phyloP scores from a whole-genome alignment of 2,329 filamentous ascomycete species.

The Penicillium sp. region DNA sequence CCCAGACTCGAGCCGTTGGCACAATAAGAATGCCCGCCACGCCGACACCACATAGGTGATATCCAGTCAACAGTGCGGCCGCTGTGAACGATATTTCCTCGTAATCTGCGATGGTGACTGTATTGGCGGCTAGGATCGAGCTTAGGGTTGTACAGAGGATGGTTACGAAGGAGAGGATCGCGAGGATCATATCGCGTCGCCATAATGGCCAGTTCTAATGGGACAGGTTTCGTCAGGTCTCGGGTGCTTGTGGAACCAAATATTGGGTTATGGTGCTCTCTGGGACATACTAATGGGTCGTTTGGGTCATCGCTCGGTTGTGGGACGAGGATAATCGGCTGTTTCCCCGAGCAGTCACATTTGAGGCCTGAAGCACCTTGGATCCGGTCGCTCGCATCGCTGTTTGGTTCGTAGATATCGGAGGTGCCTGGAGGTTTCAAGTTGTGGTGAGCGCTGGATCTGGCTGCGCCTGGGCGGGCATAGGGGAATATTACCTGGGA shows the following conservation, averaged over 20 bases:
- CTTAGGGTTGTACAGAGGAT: slow-evolving; percentile 82
- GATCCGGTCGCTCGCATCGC: slow-evolving; percentile 34
- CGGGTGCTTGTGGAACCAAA: background rate
- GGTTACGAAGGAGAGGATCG: slow-evolving; percentile 72
- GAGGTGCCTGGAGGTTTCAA: slow-evolving; percentile 36
- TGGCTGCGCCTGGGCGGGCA: background rate
- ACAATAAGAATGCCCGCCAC: slow-evolving; percentile 81
- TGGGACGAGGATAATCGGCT: slow-evolving; percentile 77
- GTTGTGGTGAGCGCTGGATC: background rate
- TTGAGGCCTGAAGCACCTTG: slow-evolving; percentile 56
- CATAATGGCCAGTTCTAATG: slow-evolving; percentile 79
- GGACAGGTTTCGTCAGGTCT: background rate
- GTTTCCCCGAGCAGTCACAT: slow-evolving; percentile 64
- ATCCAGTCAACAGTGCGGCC: slow-evolving; percentile 79
- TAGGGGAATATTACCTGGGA: slow-evolving; percentile 62
- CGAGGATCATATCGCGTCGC: slow-evolving; percentile 77
- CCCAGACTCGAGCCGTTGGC: slow-evolving; percentile 83
- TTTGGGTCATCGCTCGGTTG: slow-evolving; percentile 90
- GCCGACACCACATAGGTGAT: slow-evolving; percentile 80
- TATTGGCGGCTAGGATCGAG: slow-evolving; percentile 85
- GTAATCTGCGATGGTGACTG: slow-evolving; percentile 68
- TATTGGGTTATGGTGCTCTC: slow-evolving; percentile 33
- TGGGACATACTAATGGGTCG: slow-evolving; percentile 67
- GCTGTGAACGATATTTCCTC: slow-evolving; percentile 68
- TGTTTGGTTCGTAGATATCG: slow-evolving; percentile 62